phyloP scores from a whole-genome alignment of 1,139 yeast species.

The Suhomyces bokatorum region DNA sequence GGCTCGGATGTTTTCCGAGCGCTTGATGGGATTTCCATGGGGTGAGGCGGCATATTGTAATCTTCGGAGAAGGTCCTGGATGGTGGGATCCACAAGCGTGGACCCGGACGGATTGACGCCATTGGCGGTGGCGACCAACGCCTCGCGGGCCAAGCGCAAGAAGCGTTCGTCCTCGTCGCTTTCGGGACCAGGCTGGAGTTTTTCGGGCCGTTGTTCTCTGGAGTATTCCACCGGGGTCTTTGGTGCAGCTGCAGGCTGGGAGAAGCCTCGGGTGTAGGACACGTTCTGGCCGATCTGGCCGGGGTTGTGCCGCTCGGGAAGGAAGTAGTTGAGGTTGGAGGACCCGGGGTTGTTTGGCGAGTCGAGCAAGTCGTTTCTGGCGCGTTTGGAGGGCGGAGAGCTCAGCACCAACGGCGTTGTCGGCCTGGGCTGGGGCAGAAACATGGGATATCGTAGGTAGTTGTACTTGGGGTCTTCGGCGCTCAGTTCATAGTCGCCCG shows the following conservation, averaged over 20 bases:
- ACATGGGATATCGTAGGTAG: slow-evolving; percentile 12
- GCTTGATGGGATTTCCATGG: slow-evolving; percentile 48
- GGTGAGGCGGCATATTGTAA: slow-evolving; percentile 57
- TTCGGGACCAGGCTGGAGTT: slow-evolving; percentile 3
- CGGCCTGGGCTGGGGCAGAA: slow-evolving; percentile 19
- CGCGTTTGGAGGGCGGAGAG: slow-evolving; percentile 14
- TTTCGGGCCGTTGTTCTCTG: not conserved
- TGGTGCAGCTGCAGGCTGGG: not conserved
- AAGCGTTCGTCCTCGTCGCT: slow-evolving; percentile 44
- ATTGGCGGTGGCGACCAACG: slow-evolving; percentile 46
- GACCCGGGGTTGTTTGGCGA: not conserved
- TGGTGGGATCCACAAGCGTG: slow-evolving; percentile 52
- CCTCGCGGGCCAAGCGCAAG: slow-evolving; percentile 46
- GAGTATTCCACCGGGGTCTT: not conserved
- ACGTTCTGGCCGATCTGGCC: slow-evolving; percentile 13
- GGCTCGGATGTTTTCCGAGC: slow-evolving; percentile 35
- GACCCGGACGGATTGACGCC: slow-evolving; percentile 28
- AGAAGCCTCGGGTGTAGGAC: slow-evolving; percentile 10
- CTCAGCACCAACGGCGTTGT: slow-evolving; percentile 15
- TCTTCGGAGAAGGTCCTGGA: slow-evolving; percentile 50
- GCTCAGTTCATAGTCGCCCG: not conserved
- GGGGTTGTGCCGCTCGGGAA: slow-evolving; percentile 11
- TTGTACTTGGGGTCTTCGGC: slow-evolving; percentile 4
- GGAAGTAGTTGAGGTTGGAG: slow-evolving; percentile 8
- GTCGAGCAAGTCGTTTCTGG: slow-evolving; percentile 6